These are phyloP conservation scores for Oryza meyeriana DNA, from an alignment of 176 grass and related monocot species.

Conservation along the genomic window DNA sequence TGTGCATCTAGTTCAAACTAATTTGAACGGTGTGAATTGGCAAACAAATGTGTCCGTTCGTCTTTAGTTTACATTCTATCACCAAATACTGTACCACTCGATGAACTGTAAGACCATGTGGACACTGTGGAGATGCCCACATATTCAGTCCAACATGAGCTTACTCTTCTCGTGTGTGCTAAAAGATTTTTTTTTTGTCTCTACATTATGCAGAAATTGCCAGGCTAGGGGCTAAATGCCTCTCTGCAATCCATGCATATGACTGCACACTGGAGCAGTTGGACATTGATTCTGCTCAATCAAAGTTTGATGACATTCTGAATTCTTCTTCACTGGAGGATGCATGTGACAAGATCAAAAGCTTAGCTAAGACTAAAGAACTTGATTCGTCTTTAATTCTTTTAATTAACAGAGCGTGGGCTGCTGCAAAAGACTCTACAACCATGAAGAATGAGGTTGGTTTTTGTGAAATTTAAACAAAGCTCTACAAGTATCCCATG, in stretches of 20 bases:
- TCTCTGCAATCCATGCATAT: conserved; percentile 82
- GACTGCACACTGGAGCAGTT: conserved; percentile 75
- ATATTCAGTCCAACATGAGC: neutral
- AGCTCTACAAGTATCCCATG: neutral
- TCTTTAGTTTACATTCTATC: neutral
- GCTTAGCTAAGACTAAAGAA: conserved; percentile 76
- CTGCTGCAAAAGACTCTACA: conserved; percentile 78
- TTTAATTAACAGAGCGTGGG: conserved; percentile 85
- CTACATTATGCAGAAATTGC: conserved; percentile 58
- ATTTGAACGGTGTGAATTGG: neutral
- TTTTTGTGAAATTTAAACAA: conserved; percentile 9
- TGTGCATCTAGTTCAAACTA: neutral
- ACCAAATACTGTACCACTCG: neutral
- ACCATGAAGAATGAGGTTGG: conserved; percentile 67
- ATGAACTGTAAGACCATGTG: neutral
- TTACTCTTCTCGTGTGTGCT: neutral
- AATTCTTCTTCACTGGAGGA: conserved; percentile 86
- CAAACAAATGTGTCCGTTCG: neutral
- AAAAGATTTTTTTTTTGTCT: neutral
- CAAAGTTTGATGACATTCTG: conserved; percentile 85
- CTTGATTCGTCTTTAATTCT: conserved; percentile 94
- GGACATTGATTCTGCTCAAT: conserved; percentile 66
- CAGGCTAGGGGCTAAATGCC: conserved; percentile 86
- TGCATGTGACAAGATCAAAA: conserved; percentile 67
- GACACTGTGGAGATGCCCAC: neutral